These are phyloP conservation scores for Combretum micranthum DNA, from an alignment of 345 rosid genomes.

Conservation along the genomic window DNA sequence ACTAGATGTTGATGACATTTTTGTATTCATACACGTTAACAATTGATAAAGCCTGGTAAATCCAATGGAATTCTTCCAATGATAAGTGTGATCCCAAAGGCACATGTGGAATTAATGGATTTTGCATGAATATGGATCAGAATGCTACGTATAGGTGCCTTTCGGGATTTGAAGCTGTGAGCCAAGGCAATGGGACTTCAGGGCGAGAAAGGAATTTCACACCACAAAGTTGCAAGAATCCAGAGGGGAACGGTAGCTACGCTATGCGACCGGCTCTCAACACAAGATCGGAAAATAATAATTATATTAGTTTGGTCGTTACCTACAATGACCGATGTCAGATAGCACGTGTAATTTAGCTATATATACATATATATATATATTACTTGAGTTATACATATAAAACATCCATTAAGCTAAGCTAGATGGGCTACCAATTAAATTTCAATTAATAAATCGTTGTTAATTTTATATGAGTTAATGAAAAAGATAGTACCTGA, in stretches of 20 bases:
- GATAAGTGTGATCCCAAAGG: slow-evolving; percentile 9
- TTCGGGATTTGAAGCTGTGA: slow-evolving; percentile 13
- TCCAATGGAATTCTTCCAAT: background rate
- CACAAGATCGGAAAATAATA: slow-evolving; percentile 2
- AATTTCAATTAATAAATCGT: no score
- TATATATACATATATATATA: no score
- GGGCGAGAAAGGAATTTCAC: no score
- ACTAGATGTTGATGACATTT: no score
- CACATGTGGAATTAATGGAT: no score
- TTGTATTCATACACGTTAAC: slow-evolving; percentile 1
- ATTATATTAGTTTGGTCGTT: background rate
- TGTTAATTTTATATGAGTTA: no score
- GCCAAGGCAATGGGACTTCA: slow-evolving; percentile 5
- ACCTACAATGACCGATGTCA: slow-evolving; percentile 1
- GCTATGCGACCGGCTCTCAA: background rate
- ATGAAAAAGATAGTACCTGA: no score
- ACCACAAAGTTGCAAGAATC: slow-evolving; percentile 4
- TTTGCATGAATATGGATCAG: no score
- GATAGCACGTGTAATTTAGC: slow-evolving; percentile 7
- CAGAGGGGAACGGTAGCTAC: background rate
- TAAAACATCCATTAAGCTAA: no score
- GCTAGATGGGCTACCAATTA: no score
- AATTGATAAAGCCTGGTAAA: background rate
- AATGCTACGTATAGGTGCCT: slow-evolving; percentile 6
- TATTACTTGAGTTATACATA: no score